Evolutionary conservation across 1,139 yeast species (phyloP), one percentile per base, ranked within the genome.

Genomic region (Diutina neorugosa): DNA sequence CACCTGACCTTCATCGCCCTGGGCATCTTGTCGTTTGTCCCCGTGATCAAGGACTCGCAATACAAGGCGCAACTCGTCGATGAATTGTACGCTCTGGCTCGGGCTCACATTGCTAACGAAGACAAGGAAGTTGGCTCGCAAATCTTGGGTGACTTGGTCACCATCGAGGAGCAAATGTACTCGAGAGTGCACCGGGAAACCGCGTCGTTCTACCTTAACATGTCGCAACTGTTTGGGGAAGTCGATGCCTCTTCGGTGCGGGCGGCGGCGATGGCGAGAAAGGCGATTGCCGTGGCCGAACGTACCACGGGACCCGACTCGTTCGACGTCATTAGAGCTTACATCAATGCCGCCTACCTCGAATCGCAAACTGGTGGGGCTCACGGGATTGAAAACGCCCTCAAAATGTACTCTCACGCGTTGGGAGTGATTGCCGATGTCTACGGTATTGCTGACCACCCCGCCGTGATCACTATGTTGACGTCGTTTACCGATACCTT

Each of bases 171-270:
- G 65, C 96, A 90, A 64, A 81, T 88, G 37, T 87, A 87, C 61
- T 97, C 98, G 21, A 68, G 77, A 48, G 77, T 93, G 40, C 95
- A 90, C 63, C 78, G 85, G 11, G 90, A 85, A 60, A 87, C 93
- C 44, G 90, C 93, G 19, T 79, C 78, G 54, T 82, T 84, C 48
- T 86, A 84, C 63, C 71, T 81, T 48, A 72, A 79, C 37, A 72
- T 88, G 51, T 83, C 96, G 12, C 82, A 84, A 59, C 68, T 82
- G 23, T 86, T 82, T 68, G 78, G 81, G 57, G 89, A 84, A 56
- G 65, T 82, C 52, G 82, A 83, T 11, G 69, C 77, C 60, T 67
- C 69, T 51, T 68, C 70, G 34, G 83, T 80, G 60, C 20, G 50
- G 2, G 93, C 97, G 4, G 76, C 83, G 54, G 76, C 75, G n/a